Base-by-base conservation (phyloP, 2,329 filamentous ascomycete species). In the Phaeosphaeriaceae sp. region DNA sequence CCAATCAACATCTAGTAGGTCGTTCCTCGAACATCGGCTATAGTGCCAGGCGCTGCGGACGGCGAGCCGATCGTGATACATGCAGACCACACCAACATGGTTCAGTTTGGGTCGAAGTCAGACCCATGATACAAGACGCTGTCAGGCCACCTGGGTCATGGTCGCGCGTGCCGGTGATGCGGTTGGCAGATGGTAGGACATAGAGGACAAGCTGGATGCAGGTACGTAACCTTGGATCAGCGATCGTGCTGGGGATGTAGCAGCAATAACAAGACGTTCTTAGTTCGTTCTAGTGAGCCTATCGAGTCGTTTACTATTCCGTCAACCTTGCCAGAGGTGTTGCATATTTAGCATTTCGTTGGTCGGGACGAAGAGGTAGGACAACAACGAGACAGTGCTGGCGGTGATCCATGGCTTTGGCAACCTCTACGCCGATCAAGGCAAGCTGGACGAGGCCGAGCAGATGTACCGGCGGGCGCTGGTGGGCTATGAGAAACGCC, bases 21-120 rank as follows among this genome's bases (percentile, higher is more conserved):
- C 12, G 72, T 75, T 16, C 70, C 69, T 33, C 52, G 50, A 52
- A 51, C 59, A n/a, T 75, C 72, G 15, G 73, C 72, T 6, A 63
- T 73, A 11, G 61, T 75, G 20, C 67, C 67, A 45, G 69, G 71
- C 33, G 62, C 67, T 18, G 54, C 54, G 23, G 54, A 73, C 56
- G 58, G 65, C 11, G 71, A 72, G 43, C 51, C 54, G 43, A 66
- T 74, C 40, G 61, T 45, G 11, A 73, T 76, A 41, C 65, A 61
- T 37, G 62, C 58, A 30, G 56, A 75, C 45, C 69, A 75, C 52
- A 67, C 34, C 16, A 61, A 64, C 30, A 73, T 75, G 62, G 68
- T 70, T 36, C 69, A 61, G 45, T 74, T 74, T 42, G 20, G 36
- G 13, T 64, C 58, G 13, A 54, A 47, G 28, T 33, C 48, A 33